Conservation (phyloP, 176 grass and related monocot genomes). For the Zea luxurians region DNA sequence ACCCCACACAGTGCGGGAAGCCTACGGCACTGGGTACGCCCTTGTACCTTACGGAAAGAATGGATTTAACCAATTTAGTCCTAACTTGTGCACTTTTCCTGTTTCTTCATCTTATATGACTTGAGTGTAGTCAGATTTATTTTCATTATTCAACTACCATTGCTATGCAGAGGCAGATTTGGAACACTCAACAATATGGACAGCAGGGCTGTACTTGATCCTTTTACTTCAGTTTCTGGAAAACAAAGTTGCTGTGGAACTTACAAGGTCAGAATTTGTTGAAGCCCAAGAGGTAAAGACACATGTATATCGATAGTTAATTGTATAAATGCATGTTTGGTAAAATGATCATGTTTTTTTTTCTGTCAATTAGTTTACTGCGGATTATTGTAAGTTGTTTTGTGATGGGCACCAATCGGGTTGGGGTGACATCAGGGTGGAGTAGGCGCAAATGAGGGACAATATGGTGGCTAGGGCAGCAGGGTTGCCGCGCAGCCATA, state of each 20-base stretch:
- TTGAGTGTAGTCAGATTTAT: constrained; percentile 7
- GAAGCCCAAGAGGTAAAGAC: constrained; percentile 86
- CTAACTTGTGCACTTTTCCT: constrained; percentile 1
- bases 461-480: not conserved
- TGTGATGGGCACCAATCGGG: not conserved
- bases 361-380: not conserved
- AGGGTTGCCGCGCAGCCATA: not conserved
- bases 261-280: constrained; percentile 92
- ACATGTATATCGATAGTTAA: constrained; percentile 21
- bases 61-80: not conserved
- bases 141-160: constrained; percentile 10
- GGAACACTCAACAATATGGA: constrained; percentile 83
- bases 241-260: constrained; percentile 88
- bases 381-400: not conserved
- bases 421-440: not conserved
- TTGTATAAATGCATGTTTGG: not conserved
- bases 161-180: constrained; percentile 77
- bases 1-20: no score
- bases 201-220: constrained; percentile 77
- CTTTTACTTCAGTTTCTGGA: constrained; percentile 93
- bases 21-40: no score
- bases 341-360: not conserved
- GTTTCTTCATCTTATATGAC: constrained; percentile 13
- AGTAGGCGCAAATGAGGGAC: not conserved
- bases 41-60: constrained; percentile 11